Percentiles rank a stretch among this genome's conserved stretches.
Conservation (phyloP, 2,329 filamentous ascomycete genomes). For the Massarina eburnea region DNA sequence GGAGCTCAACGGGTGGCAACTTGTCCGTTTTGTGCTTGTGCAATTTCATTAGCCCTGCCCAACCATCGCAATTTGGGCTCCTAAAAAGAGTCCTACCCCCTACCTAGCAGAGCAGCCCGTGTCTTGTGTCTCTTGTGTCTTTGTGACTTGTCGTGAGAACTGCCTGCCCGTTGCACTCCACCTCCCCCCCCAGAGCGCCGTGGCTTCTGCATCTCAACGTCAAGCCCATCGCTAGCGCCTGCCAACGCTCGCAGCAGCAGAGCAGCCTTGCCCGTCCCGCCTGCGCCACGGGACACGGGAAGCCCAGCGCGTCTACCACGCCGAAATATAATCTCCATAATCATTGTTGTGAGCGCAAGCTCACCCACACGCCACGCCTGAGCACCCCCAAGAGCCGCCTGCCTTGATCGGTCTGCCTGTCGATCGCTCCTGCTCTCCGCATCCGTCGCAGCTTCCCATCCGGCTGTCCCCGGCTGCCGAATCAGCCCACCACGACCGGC, state of each 20-base stretch:
- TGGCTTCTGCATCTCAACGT: conserved; percentile 2
- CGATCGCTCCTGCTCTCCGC: not conserved
- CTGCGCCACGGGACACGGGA: conserved; percentile 13
- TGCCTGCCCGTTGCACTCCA: not conserved
- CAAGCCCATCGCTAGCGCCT: conserved; percentile 5
- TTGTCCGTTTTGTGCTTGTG: not conserved
- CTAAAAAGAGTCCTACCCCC: not conserved
- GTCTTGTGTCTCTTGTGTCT: conserved; percentile 2
- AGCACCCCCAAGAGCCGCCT: not conserved
- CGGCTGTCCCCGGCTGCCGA: conserved; percentile 25
- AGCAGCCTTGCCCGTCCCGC: not conserved
- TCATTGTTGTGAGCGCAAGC: no score
- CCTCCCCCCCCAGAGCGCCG: not conserved
- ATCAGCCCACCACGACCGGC: conserved; percentile 12
- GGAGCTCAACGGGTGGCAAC: no score
- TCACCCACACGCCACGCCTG: not conserved
- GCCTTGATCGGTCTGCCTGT: not conserved
- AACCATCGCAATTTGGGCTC: conserved; percentile 18
- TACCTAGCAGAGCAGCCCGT: not conserved
- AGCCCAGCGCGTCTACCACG: not conserved
- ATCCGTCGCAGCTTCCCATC: conserved; percentile 27
- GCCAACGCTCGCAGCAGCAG: conserved; percentile 3
- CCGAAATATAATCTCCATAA: no score
- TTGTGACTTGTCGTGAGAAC: not conserved
- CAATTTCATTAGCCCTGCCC: conserved; percentile 26